phyloP scores from a whole-genome alignment of 345 rosid genomes.

The Eucalyptus globulus region DNA sequence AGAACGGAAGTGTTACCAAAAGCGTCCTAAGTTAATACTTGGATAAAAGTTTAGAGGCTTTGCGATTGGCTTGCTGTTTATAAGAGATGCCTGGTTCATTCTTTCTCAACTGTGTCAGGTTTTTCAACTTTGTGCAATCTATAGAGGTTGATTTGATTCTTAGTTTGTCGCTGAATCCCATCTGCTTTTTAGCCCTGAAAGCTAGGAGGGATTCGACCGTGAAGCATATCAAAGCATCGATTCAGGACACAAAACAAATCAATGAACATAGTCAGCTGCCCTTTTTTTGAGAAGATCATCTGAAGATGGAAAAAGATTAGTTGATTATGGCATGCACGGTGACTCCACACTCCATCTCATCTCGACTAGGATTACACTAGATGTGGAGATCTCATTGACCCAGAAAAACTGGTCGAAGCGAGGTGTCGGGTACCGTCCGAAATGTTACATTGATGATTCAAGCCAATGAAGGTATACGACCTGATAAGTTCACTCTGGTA shows the following conservation, averaged over 20 bases:
- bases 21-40: background rate
- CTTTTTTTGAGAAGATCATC: background rate
- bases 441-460: background rate
- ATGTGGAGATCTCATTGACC: background rate
- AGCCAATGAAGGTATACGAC: background rate
- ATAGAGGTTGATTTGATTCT: background rate
- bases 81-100: background rate
- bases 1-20: too few species aligned
- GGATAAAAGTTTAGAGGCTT: background rate
- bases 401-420: background rate
- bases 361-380: background rate
- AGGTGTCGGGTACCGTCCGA: background rate
- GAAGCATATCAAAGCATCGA: constrained; percentile 5
- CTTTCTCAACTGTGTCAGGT: background rate
- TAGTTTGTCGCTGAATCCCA: background rate
- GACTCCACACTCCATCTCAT: background rate
- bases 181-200: background rate
- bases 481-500: background rate
- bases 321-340: background rate
- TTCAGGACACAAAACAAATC: constrained; percentile 9
- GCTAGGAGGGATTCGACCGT: constrained; percentile 2
- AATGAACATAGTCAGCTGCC: background rate
- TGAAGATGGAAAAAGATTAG: background rate
- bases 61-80: background rate
- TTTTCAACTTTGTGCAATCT: background rate